These are phyloP conservation scores for Chytriomyces hyalinus DNA, from an alignment of 192 early-diverging fungal species.

Conservation along the genomic window DNA sequence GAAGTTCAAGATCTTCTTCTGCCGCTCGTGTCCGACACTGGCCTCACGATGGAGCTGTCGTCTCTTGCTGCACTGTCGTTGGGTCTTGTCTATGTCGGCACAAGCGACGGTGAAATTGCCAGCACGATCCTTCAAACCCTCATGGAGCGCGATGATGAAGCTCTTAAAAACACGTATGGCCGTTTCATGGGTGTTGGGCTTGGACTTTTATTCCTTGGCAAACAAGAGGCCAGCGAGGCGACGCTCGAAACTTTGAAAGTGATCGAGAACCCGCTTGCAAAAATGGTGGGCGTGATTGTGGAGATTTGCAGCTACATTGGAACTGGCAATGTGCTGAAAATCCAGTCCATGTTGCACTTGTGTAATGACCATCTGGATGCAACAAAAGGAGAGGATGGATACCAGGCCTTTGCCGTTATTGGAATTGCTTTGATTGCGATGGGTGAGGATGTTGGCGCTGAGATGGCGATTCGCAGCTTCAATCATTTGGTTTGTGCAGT, in stretches of 20 bases:
- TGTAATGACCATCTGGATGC: conserved; percentile 94
- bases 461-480: conserved; percentile 94
- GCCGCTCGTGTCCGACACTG: conserved; percentile 80
- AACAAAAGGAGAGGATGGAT: conserved; percentile 80
- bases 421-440: conserved; percentile 95
- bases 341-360: conserved; percentile 94
- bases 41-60: conserved; percentile 84
- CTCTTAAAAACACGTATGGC: conserved; percentile 86
- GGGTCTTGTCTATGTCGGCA: conserved; percentile 91
- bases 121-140: conserved; percentile 90
- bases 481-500: conserved; percentile 76
- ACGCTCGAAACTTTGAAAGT: conserved; percentile 93
- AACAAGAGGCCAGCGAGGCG: conserved; percentile 88
- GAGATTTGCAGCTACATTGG: conserved; percentile 90
- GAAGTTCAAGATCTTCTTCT: conserved; percentile 83
- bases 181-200: conserved; percentile 95
- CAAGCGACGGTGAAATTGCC: conserved; percentile 87
- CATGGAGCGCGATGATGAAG: conserved; percentile 89
- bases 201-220: conserved; percentile 83
- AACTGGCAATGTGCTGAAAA: conserved; percentile 95
- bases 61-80: conserved; percentile 87
- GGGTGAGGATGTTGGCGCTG: conserved; percentile 95
- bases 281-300: conserved; percentile 85
- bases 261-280: conserved; percentile 91
- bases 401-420: conserved; percentile 94